Percentiles rank a stretch among this genome's conserved stretches.
These are phyloP conservation scores for Cercospora sp. DNA, from an alignment of 2,329 filamentous ascomycete genomes.

Conservation along the genomic window DNA sequence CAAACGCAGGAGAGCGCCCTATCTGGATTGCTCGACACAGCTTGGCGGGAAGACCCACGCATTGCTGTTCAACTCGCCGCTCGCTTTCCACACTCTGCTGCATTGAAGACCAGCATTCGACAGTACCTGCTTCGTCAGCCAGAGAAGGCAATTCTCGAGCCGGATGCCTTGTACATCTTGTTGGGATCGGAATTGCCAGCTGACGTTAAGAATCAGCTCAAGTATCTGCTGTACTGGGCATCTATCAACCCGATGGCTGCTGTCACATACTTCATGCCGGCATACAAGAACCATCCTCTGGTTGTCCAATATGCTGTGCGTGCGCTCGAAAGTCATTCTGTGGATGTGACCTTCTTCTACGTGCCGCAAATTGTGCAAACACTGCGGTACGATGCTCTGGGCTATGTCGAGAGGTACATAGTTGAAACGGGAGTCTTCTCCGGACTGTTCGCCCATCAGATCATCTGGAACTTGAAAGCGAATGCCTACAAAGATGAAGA, in stretches of 20 bases:
- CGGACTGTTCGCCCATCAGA: conserved; percentile 97
- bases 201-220: conserved; percentile 82
- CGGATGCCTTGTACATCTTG: conserved; percentile 79
- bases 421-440: conserved; percentile 95
- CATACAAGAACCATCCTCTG: conserved; percentile 87
- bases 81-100: conserved; percentile 71
- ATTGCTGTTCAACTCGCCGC: conserved; percentile 82
- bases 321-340: conserved; percentile 85
- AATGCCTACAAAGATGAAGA: conserved; percentile 98
- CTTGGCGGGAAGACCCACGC: conserved; percentile 82
- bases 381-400: conserved; percentile 85
- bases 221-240: conserved; percentile 92
- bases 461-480: conserved; percentile 99
- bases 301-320: conserved; percentile 96
- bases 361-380: conserved; percentile 97
- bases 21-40: conserved; percentile 68
- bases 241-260: conserved; percentile 91
- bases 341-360: conserved; percentile 99
- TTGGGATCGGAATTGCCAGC: conserved; percentile 73
- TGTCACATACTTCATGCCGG: conserved; percentile 87
- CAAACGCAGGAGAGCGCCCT: conserved; percentile 45
- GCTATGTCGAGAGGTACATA: conserved; percentile 95
- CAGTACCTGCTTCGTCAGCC: conserved; percentile 79
- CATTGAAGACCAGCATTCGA: conserved; percentile 73
- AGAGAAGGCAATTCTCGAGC: conserved; percentile 75